Evolutionary conservation across 352 stramenopile species (phyloP), one percentile per base, ranked within the genome.

Genomic region (Globisporangium canariense): DNA sequence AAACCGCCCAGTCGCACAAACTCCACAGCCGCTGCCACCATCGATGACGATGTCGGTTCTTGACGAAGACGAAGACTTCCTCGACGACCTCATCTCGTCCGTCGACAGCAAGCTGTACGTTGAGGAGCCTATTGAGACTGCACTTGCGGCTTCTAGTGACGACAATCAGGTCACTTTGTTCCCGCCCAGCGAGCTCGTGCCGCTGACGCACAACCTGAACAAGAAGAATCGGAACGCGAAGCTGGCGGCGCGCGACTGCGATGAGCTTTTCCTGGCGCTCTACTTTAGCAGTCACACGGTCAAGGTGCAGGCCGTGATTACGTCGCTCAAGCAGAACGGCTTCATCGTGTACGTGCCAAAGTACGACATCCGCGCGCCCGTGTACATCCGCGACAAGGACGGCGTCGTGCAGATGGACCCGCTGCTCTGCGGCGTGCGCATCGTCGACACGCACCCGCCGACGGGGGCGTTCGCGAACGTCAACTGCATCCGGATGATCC

Each of bases 281-380:
- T 98, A 97, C 74, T 98, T 98, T 62, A 95, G 80, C 64, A 90
- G 86, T 40, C 85, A 97, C 68, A 83, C 83, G 1, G 79, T 96
- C 13, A 81, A 84, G 22, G 86, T 90, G 1, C 67, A 86, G 25
- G 94, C 90, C 22, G 90, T 98, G 56, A 93, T 98, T 50, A 93
- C 88, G 51, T 76, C 86, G 36, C 73, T 98, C 66, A 89, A 94
- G 68, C 75, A 91, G 60, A 98, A 98, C 68, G 94, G 94, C 10
- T 91, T 98, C 66, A 86, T 97, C 25, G 91, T 96, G 25, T 98
- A 97, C 71, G 73, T 98, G 14, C 94, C 94, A 9, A 86, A 88
- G 50, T 98, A 97, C 67, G 93, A 98, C 63, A 65, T 97, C 25
- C 89, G 90, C 53, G 90, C 84, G 2, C 91, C 92, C 13, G 90